Evolutionary conservation across 164 flowering plant species (phyloP), one percentile per base, ranked within the genome.

Genomic region (Platanus orientalis): DNA sequence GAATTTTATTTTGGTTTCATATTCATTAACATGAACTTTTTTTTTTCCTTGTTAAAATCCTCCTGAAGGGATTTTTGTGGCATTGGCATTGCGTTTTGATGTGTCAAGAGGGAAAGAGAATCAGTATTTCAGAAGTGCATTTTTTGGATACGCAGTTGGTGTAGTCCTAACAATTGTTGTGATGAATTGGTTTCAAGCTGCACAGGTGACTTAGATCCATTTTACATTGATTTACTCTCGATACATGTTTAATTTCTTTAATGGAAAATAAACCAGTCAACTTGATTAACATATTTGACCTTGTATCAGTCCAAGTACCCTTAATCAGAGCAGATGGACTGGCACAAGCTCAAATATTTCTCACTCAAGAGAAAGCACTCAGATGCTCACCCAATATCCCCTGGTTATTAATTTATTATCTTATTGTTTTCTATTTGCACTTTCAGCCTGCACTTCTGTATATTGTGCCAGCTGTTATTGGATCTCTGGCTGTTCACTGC

Each of bases 131-230:
- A 85, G 78, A 65, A 94, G 97, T 83, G 96, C 99, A 54, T 94
- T 91, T 74, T 57, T 83, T 51, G 99, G 99, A 28, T 94, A 94
- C 65, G 50, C 81, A 19, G 78, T 71, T 47, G 99, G 99, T 54
- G 11, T 94, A 66, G 73, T 80, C 53, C 80, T 81, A n/a, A 94
- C 99, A 7, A 94, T 94, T 60, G 30, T 89, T 54, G 96, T 91
- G 64, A 94, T 94, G 99, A 94, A 94, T 74, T 94, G 96, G 97
- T 94, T 94, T 75, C 96, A 94, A 70, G 99, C 99, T 63, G 99
- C 97, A 57, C 99, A 94, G 92, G 99, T 94, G 23, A 64, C 47
- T 59, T 44, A 32, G 2, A 13, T 20, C 54, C 26, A 27, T 44
- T 45, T 63, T 6, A 7, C 23, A 29, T 6, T 10, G 25, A 17